A percentile compares a stretch with the other conserved stretches of the same genome.
phyloP scores from a whole-genome alignment of 768 basidiomycete genomes.

The Tulasnella sp. region DNA sequence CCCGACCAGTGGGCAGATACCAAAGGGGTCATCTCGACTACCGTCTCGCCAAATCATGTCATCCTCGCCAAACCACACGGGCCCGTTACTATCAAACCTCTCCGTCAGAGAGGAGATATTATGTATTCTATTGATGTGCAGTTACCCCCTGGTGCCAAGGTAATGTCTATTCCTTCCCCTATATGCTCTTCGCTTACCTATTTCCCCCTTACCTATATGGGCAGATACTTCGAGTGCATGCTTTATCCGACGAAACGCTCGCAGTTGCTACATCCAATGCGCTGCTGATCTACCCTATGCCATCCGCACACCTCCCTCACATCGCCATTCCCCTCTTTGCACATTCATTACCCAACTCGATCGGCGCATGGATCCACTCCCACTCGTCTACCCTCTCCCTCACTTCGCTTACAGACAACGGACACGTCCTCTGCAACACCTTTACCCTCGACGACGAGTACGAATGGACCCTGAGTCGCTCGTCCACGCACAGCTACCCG shows the following conservation, averaged over 20 bases:
- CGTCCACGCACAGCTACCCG: slow-evolving; percentile 2
- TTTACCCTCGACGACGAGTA: neutral
- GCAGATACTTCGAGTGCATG: neutral
- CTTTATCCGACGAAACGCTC: neutral
- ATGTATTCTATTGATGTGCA: neutral
- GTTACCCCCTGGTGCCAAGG: neutral
- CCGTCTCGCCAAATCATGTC: neutral
- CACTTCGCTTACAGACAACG: too few relatives aligned
- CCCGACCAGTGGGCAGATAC: neutral
- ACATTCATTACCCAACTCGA: neutral
- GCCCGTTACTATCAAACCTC: too few relatives aligned
- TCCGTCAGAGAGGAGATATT: neutral
- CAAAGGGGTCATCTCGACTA: slow-evolving; percentile 1
- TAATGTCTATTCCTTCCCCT: slow-evolving; percentile 1
- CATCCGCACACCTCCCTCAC: neutral
- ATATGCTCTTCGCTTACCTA: neutral
- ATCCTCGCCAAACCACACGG: too few relatives aligned
- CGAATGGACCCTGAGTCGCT: neutral
- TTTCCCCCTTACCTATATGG: neutral
- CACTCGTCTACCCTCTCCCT: too few relatives aligned
- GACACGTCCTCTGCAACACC: too few relatives aligned
- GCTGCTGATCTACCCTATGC: slow-evolving; percentile 1
- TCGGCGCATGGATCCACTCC: slow-evolving; percentile 1
- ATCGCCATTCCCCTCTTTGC: neutral
- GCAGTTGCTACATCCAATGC: slow-evolving; percentile 4